Evolutionary conservation across 176 grass and related monocot genomes (phyloP).

Genomic region (Microstegium vimineum): DNA sequence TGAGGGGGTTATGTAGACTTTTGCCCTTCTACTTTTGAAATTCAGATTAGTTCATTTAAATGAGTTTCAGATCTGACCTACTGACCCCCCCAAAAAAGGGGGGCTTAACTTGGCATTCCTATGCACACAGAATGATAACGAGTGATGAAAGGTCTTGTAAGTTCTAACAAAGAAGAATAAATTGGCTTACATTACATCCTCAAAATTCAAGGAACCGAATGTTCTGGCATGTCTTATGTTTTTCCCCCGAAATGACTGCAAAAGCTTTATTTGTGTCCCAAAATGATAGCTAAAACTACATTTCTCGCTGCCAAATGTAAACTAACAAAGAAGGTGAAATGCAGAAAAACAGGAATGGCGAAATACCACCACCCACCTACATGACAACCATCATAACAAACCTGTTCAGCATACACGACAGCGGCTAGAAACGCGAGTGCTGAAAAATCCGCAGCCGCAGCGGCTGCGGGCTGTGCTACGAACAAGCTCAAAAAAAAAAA

Average conservation of each 20-base stretch:
- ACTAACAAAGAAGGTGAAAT: background rate
- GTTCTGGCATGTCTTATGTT: background rate
- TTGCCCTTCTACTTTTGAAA: background rate
- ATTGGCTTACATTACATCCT: background rate
- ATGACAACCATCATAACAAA: background rate
- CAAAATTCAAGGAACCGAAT: background rate
- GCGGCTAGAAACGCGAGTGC: too few species aligned
- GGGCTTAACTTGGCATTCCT: background rate
- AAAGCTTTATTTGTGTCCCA: background rate
- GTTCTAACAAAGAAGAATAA: background rate
- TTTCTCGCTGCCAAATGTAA: background rate
- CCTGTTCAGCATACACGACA: too few species aligned
- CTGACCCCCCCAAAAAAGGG: background rate
- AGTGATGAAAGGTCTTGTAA: background rate
- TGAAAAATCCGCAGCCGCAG: too few species aligned
- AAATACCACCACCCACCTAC: background rate
- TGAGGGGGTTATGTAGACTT: too few species aligned
- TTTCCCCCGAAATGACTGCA: too few species aligned
- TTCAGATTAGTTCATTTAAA: background rate
- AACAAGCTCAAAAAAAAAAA: too few species aligned
- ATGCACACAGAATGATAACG: background rate
- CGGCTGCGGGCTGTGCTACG: too few species aligned
- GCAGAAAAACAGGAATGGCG: background rate
- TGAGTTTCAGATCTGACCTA: background rate
- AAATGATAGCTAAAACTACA: background rate